Evolutionary conservation across 805 yeast species (phyloP).

Genomic region (Sugiyamaella qingdaonensis): DNA sequence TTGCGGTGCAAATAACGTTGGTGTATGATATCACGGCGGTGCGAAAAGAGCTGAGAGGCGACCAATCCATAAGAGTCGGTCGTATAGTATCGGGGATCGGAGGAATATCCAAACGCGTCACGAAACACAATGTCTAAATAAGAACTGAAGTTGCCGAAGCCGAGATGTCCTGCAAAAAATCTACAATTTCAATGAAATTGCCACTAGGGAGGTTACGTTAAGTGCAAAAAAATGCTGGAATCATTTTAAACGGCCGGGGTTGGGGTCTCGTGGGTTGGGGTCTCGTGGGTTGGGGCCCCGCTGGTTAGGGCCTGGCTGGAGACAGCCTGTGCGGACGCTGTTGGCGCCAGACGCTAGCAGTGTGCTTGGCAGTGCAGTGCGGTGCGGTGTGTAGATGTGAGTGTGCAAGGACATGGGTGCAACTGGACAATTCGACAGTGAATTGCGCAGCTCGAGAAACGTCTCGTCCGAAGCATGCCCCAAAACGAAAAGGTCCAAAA

Average conservation of each 20-base stretch:
- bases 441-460: too few species aligned
- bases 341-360: too few species aligned
- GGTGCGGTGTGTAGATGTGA: too few species aligned
- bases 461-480: too few species aligned
- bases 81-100: not conserved
- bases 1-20: not conserved
- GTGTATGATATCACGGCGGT: not conserved
- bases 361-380: too few species aligned
- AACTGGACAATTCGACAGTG: too few species aligned
- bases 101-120: not conserved
- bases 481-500: too few species aligned
- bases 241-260: not conserved
- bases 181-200: not conserved
- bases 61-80: slow-evolving; percentile 21
- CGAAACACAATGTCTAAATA: not conserved
- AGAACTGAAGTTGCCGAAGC: not conserved
- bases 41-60: slow-evolving; percentile 10
- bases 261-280: not conserved
- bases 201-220: not conserved
- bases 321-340: too few species aligned
- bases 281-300: too few species aligned
- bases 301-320: too few species aligned
- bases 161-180: too few species aligned
- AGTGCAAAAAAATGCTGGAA: not conserved
- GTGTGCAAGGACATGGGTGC: too few species aligned